Evolutionary conservation across 2,329 filamentous ascomycete species (phyloP), one percentile per base, ranked within the genome.

Genomic region (Fusarium secorum): DNA sequence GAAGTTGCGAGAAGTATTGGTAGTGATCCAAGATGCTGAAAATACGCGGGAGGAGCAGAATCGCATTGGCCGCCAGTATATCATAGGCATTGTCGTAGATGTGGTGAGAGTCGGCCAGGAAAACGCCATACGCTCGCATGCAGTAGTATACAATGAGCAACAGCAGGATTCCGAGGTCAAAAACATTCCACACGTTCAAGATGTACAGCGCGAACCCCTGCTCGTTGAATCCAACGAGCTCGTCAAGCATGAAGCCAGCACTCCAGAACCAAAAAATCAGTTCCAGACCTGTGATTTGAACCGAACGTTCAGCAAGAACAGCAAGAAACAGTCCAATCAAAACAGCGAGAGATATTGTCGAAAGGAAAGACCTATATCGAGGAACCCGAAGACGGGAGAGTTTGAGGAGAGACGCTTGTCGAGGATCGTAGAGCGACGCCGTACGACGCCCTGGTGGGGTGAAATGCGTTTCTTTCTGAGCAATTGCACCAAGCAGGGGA

Each of bases 261-360:
- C 94, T 97, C 95, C 95, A 98, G 80, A 98, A 93, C 95, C 95
- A 98, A 81, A 98, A 98, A 17, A 97, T 80, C 20, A 98, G 84
- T 79, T 98, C 95, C 14, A 98, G 83, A 1, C 88, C 88, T 3
- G 94, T 97, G 75, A 98, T 97, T 56, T 90, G 87, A 58, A 91
- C 87, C 5, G 93, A 95, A 64, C 93, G 88, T 77, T 93, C 85
- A 15, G 88, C 84, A 7, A 98, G 86, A 14, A 98, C 94, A 14
- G 94, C 91, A 22, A 98, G 83, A 79, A 97, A 98, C 15, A 98
- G 86, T 18, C 89, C 91, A 41, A 98, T 90, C 78, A 98, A 86
- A 48, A 97, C 89, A 26, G 93, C 93, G 60, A 97, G 91, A 5
- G 95, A 98, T 61, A 94, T 83, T 0, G 95, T 98, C 2, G 94